Conservation (phyloP, 2,329 filamentous ascomycete species). For the Exserohilum turcica region DNA sequence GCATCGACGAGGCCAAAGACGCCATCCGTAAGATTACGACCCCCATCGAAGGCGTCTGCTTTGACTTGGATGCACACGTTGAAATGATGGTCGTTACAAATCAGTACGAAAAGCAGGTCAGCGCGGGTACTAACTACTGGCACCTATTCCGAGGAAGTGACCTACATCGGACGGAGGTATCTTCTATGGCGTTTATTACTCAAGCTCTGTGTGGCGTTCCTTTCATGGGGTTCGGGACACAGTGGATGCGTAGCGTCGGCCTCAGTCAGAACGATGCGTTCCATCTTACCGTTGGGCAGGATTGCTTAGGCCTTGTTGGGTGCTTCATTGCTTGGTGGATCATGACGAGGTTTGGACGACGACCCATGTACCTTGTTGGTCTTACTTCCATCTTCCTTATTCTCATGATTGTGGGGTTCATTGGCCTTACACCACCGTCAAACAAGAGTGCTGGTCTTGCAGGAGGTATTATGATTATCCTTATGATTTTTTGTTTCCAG, state of each 20-base stretch:
- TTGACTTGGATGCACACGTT: constrained; percentile 58
- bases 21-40: constrained; percentile 68
- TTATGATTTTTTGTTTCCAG: constrained; percentile 36
- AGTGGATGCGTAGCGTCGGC: constrained; percentile 30
- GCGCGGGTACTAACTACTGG: constrained; percentile 69
- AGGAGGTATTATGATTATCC: constrained; percentile 31
- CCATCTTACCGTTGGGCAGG: constrained; percentile 31
- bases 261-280: constrained; percentile 30
- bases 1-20: constrained; percentile 66
- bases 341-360: constrained; percentile 76
- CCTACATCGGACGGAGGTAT: constrained; percentile 75
- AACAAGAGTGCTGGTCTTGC: constrained; percentile 53
- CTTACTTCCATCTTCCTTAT: constrained; percentile 25
- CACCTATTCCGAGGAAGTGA: constrained; percentile 83
- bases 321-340: constrained; percentile 79
- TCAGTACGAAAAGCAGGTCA: constrained; percentile 72
- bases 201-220: constrained; percentile 44
- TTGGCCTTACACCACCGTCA: constrained; percentile 60
- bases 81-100: constrained; percentile 90
- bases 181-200: constrained; percentile 54
- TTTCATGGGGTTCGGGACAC: constrained; percentile 33
- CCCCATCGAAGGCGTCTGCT: constrained; percentile 47
- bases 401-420: constrained; percentile 67
- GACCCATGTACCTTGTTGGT: constrained; percentile 74
- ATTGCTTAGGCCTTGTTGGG: constrained; percentile 48